Percentiles rank a stretch among this genome's conserved stretches.
Evolutionary conservation across 495 filamentous ascomycete genomes (phyloP).

Genomic region (Penicillium soppii): DNA sequence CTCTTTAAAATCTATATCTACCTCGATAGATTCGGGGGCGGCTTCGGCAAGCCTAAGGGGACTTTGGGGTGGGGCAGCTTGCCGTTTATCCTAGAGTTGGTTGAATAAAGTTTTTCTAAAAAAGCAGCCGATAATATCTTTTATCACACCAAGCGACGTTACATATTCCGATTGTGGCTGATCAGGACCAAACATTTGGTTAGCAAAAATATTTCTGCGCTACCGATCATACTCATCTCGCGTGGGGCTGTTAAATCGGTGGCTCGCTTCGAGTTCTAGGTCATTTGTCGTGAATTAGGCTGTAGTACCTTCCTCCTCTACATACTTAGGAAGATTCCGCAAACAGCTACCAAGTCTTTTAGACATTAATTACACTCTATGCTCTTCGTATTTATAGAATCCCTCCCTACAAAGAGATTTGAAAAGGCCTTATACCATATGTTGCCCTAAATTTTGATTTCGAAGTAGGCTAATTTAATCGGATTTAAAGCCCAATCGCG

Average conservation of each 20-base stretch:
- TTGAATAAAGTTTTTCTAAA: constrained; percentile 4
- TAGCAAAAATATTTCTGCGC: neutral
- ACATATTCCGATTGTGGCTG: neutral
- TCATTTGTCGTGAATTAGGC: constrained; percentile 2
- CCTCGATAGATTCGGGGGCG: neutral
- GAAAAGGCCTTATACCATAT: neutral
- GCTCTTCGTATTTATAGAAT: neutral
- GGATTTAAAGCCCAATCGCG: neutral
- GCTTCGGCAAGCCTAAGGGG: neutral
- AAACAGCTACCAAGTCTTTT: neutral
- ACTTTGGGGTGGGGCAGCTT: neutral
- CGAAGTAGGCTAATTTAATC: neutral
- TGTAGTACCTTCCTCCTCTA: neutral
- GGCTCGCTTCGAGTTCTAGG: neutral
- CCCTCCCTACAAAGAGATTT: constrained; percentile 1
- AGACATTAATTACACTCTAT: neutral
- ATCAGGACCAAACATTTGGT: neutral
- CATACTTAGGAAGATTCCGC: neutral
- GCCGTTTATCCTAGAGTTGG: neutral
- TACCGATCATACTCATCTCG: neutral
- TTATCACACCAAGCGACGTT: constrained; percentile 2
- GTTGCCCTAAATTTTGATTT: neutral
- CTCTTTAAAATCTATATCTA: neutral
- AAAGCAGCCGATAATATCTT: constrained; percentile 6
- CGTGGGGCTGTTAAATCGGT: constrained; percentile 2